These are phyloP conservation scores for Diaporthe citri DNA, from an alignment of 2,329 filamentous ascomycete genomes.

Conservation along the genomic window DNA sequence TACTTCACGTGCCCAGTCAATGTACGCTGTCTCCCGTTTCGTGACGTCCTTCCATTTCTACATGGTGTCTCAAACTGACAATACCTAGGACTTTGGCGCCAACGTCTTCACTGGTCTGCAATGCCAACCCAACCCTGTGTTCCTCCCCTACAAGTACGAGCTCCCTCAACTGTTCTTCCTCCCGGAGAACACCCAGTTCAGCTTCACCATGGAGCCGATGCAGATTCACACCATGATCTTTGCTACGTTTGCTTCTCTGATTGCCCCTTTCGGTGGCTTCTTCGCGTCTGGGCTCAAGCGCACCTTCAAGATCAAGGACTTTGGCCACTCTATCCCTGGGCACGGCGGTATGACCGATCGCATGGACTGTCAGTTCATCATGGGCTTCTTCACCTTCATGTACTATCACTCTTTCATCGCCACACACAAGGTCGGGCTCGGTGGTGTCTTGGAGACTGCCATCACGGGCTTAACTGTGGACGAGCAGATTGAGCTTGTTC, in stretches of 20 bases:
- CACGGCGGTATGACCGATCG: conserved; percentile 98
- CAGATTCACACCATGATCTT: conserved; percentile 93
- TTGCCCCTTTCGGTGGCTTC: conserved; percentile 97
- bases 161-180: conserved; percentile 80
- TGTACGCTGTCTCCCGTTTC: conserved; percentile 56
- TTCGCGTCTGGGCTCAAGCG: conserved; percentile 98
- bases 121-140: conserved; percentile 92
- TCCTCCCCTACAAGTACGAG: conserved; percentile 81
- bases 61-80: conserved; percentile 29
- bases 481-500: conserved; percentile 88
- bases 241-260: conserved; percentile 93
- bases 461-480: conserved; percentile 90
- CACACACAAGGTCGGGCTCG: conserved; percentile 85
- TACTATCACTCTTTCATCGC: conserved; percentile 99
- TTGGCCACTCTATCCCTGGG: conserved; percentile 96
- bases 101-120: conserved; percentile 92
- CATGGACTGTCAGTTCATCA: conserved; percentile 99
- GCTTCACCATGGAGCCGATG: conserved; percentile 85
- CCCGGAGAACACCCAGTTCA: conserved; percentile 69
- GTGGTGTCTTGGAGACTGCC: conserved; percentile 88
- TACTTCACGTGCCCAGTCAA: conserved; percentile 99
- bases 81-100: conserved; percentile 81
- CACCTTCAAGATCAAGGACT: conserved; percentile 99
- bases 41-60: conserved; percentile 34
- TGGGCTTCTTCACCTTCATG: conserved; percentile 98